Evolutionary conservation across 257 asterid species (phyloP).

Genomic region (Ligustrum vulgare): DNA sequence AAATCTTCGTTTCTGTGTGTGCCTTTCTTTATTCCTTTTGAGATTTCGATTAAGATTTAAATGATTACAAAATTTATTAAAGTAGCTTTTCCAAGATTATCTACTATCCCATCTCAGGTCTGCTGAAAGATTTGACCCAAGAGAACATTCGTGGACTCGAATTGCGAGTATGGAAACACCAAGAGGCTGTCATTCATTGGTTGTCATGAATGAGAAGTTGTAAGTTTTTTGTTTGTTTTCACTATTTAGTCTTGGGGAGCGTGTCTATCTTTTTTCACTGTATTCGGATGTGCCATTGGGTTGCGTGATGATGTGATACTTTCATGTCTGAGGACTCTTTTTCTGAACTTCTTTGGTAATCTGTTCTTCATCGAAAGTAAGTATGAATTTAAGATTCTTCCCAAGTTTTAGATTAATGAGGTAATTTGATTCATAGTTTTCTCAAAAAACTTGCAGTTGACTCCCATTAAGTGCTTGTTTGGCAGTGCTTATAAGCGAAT

Average conservation of each 20-base stretch:
- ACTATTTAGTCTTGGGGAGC: neutral
- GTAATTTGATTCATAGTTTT: neutral
- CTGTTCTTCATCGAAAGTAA: neutral
- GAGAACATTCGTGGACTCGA: slow-evolving; percentile 79
- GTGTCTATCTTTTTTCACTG: neutral
- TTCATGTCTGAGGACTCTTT: neutral
- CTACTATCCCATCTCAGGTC: slow-evolving; percentile 41
- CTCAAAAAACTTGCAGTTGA: neutral
- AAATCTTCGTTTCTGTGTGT: neutral
- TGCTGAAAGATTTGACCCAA: slow-evolving; percentile 87
- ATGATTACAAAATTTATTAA: neutral
- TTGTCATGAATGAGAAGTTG: slow-evolving; percentile 67
- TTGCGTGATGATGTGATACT: neutral
- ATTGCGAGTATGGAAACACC: slow-evolving; percentile 52
- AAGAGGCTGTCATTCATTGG: slow-evolving; percentile 75
- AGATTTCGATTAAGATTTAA: neutral
- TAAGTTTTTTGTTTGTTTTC: slow-evolving; percentile 29
- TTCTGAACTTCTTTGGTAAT: neutral
- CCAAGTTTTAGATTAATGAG: neutral
- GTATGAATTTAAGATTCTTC: neutral
- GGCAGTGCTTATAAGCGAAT: neutral
- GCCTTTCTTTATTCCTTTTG: neutral
- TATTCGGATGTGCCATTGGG: neutral
- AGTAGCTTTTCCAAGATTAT: slow-evolving; percentile 24
- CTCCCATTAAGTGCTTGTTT: neutral